These are phyloP conservation scores for Jaltomata sinuosa DNA, from an alignment of 257 asterid genomes.

Conservation along the genomic window DNA sequence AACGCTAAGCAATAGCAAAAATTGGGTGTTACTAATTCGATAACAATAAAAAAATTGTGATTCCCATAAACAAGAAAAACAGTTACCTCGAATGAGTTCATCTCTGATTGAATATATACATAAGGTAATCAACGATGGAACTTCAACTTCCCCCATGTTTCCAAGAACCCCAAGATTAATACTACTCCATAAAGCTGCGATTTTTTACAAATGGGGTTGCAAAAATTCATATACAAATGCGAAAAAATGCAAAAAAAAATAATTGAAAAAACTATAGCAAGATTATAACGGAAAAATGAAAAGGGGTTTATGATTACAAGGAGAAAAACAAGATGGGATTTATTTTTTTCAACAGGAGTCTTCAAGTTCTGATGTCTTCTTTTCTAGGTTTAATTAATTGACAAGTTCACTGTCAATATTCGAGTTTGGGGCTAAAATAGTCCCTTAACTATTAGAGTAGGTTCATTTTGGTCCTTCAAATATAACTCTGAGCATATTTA, in stretches of 20 bases:
- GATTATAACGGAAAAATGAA: not conserved
- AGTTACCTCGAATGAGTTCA: constrained; percentile 42
- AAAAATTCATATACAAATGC: not conserved
- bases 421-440: too few relatives aligned
- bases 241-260: not conserved
- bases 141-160: constrained; percentile 10
- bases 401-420: not conserved
- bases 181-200: not conserved
- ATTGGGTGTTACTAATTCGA: not conserved
- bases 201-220: not conserved
- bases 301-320: not conserved
- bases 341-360: not conserved
- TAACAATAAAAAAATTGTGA: not conserved
- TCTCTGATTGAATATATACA: constrained; percentile 44
- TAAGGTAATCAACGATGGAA: constrained; percentile 44
- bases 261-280: not conserved
- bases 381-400: not conserved
- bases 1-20: not conserved
- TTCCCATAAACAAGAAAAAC: not conserved
- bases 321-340: not conserved
- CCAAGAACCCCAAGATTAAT: not conserved
- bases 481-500: too few relatives aligned
- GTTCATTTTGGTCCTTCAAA: too few relatives aligned
- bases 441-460: too few relatives aligned
- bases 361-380: not conserved